phyloP scores from a whole-genome alignment of 768 basidiomycete species.

The Lactifluus echinatus region DNA sequence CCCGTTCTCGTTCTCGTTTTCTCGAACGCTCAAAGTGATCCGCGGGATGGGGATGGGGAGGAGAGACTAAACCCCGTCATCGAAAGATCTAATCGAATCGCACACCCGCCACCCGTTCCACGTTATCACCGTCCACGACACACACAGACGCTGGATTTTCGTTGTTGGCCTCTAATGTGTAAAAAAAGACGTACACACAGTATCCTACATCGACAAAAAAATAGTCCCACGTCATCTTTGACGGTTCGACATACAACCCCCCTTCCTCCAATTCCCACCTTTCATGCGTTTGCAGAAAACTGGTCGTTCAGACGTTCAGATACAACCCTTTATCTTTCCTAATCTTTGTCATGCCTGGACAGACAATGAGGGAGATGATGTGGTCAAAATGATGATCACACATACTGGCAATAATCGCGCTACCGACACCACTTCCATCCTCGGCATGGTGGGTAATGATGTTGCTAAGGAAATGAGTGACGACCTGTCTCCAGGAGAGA shows the following conservation, averaged over 20 bases:
- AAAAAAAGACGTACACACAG: background rate
- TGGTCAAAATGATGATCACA: slow-evolving; percentile 5
- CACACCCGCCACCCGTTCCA: no score
- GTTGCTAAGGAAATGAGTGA: slow-evolving; percentile 33
- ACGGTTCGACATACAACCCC: no score
- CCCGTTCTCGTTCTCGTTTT: no score
- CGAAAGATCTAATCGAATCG: background rate
- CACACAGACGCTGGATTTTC: background rate
- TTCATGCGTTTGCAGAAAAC: background rate
- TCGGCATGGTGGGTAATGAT: slow-evolving; percentile 79
- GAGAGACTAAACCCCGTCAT: no score
- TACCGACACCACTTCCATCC: slow-evolving; percentile 91
- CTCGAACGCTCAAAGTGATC: background rate
- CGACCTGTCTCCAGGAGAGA: background rate
- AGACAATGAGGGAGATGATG: background rate
- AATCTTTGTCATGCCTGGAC: slow-evolving; percentile 79
- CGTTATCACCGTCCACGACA: background rate
- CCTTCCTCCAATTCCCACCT: background rate
- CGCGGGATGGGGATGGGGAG: no score
- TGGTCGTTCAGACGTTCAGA: slow-evolving; percentile 35
- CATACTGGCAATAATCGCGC: slow-evolving; percentile 87
- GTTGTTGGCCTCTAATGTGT: background rate
- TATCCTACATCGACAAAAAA: background rate
- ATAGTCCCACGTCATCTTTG: background rate
- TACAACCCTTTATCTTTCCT: slow-evolving; percentile 63